These are phyloP conservation scores for Magnolia changhungtana DNA, from an alignment of 164 flowering plant genomes.

Conservation along the genomic window DNA sequence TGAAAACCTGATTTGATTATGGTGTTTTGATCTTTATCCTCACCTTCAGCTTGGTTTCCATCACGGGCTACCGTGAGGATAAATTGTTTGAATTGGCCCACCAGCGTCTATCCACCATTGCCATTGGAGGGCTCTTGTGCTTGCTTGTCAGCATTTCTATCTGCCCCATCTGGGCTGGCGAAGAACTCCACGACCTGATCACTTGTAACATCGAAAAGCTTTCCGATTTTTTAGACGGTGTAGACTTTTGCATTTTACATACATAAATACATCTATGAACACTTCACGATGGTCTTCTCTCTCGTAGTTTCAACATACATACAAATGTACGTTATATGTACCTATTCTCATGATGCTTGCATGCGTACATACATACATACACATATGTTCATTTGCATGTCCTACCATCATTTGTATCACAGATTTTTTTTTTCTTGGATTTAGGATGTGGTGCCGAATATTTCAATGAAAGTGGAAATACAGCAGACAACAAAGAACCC, in stretches of 20 bases:
- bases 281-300: neutral
- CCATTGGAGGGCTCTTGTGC: slow-evolving; percentile 56
- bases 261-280: no score
- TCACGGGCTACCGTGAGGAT: slow-evolving; percentile 64
- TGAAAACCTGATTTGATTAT: slow-evolving; percentile 75
- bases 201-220: slow-evolving; percentile 61
- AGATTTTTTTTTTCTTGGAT: no score
- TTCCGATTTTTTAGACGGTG: slow-evolving; percentile 68
- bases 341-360: no score
- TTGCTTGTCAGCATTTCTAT: slow-evolving; percentile 44
- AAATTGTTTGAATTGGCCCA: slow-evolving; percentile 53
- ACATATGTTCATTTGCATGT: no score
- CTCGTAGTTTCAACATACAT: neutral
- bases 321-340: no score
- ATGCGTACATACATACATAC: no score
- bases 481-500: slow-evolving; percentile 22
- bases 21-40: slow-evolving; percentile 72
- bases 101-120: slow-evolving; percentile 56
- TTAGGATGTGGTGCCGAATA: slow-evolving; percentile 62
- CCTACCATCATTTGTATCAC: no score
- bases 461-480: slow-evolving; percentile 24
- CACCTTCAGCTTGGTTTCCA: slow-evolving; percentile 68
- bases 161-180: slow-evolving; percentile 89
- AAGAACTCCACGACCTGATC: slow-evolving; percentile 62
- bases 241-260: no score